Evolutionary conservation across 495 filamentous ascomycete species (phyloP).

Genomic region (Aspergillus baeticus): DNA sequence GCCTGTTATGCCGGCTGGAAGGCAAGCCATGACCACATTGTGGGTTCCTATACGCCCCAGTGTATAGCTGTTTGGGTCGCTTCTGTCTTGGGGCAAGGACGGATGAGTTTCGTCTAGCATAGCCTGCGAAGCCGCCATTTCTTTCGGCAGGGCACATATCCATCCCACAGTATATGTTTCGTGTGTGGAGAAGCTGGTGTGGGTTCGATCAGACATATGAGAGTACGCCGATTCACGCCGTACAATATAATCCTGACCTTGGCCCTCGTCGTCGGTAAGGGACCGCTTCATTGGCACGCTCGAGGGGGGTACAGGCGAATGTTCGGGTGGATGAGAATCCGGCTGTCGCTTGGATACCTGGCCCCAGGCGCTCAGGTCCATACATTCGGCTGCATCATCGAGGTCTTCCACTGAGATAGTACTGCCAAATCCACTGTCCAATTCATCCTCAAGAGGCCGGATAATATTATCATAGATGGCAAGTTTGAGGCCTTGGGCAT

Average conservation of each 20-base stretch:
- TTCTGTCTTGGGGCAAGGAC: slow-evolving; percentile 11
- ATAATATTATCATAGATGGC: slow-evolving; percentile 12
- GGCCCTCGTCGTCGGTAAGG: background rate
- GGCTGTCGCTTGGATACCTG: background rate
- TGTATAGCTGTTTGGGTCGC: slow-evolving; percentile 27
- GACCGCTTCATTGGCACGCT: background rate
- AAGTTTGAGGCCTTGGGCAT: slow-evolving; percentile 4
- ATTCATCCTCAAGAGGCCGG: slow-evolving; percentile 9
- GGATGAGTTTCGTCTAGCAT: slow-evolving; percentile 42
- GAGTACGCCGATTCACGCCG: background rate
- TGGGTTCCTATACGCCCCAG: slow-evolving; percentile 26
- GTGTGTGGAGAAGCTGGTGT: background rate
- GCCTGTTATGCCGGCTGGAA: slow-evolving; percentile 34
- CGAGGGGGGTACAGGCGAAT: background rate
- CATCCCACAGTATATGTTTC: slow-evolving; percentile 47
- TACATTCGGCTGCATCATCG: slow-evolving; percentile 8
- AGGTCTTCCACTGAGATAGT: slow-evolving; percentile 8
- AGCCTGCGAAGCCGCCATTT: slow-evolving; percentile 36
- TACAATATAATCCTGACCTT: background rate
- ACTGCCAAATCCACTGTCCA: slow-evolving; percentile 11
- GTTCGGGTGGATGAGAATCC: background rate
- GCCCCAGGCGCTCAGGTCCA: slow-evolving; percentile 12
- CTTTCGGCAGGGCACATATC: slow-evolving; percentile 42
- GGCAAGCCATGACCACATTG: slow-evolving; percentile 33
- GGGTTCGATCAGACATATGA: background rate